Conservation (phyloP, 2,329 filamentous ascomycete genomes). For the Clonostachys byssicola region DNA sequence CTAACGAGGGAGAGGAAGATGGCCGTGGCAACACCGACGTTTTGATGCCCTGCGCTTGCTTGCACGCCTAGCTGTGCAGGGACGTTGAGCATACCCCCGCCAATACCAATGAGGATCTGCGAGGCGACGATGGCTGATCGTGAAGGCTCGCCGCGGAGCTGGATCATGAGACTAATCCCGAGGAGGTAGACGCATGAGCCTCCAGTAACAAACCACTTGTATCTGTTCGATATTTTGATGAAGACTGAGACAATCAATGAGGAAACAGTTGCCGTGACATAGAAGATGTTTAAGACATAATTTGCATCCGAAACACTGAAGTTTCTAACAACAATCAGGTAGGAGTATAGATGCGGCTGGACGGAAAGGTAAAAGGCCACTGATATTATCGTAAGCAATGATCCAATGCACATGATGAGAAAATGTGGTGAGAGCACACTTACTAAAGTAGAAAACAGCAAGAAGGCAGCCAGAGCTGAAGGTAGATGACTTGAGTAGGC, state of each 20-base stretch:
- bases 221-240: slow-evolving; percentile 21
- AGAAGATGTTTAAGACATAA: slow-evolving; percentile 4
- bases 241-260: slow-evolving; percentile 18
- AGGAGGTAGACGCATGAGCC: slow-evolving; percentile 29
- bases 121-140: slow-evolving; percentile 25
- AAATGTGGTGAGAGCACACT: slow-evolving; percentile 5
- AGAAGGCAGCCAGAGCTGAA: slow-evolving; percentile 21
- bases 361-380: slow-evolving; percentile 25
- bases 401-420: too few species aligned
- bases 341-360: slow-evolving; percentile 24
- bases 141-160: slow-evolving; percentile 42
- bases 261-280: slow-evolving; percentile 12
- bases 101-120: slow-evolving; percentile 20
- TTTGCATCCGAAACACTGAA: slow-evolving; percentile 14
- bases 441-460: slow-evolving; percentile 26
- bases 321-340: slow-evolving; percentile 20
- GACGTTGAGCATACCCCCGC: slow-evolving; percentile 23
- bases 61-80: slow-evolving; percentile 24
- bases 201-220: slow-evolving; percentile 19
- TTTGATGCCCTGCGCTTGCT: slow-evolving; percentile 15
- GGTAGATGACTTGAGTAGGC: slow-evolving; percentile 33
- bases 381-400: neutral
- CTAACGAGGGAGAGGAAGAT: slow-evolving; percentile 51
- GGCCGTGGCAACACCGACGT: slow-evolving; percentile 51
- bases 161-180: slow-evolving; percentile 47